Conservation (phyloP, 2,329 filamentous ascomycete species). For the Didymella sp. region DNA sequence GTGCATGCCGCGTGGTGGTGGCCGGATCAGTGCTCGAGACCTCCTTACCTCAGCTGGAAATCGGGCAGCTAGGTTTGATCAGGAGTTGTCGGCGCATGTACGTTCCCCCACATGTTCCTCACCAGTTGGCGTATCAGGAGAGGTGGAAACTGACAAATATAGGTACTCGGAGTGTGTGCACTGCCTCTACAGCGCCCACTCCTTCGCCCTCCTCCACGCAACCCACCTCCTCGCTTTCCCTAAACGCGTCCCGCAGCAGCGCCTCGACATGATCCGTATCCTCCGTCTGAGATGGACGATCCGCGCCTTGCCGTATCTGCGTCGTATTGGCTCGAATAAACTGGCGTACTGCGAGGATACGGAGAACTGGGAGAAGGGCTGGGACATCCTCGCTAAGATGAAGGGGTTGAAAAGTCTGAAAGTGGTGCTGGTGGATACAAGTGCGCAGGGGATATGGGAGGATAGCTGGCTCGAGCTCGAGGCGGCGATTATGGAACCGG, state of each 20-base stretch:
- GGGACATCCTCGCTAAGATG: conserved; percentile 40
- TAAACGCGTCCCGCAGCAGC: conserved; percentile 32
- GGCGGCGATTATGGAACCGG: conserved; percentile 30
- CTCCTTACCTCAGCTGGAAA: conserved; percentile 9
- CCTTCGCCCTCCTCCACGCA: conserved; percentile 44
- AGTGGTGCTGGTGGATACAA: conserved; percentile 41
- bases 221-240: conserved; percentile 47
- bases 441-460: conserved; percentile 40
- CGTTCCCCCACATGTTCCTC: background rate
- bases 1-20: conserved; percentile 40
- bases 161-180: conserved; percentile 45
- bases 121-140: background rate
- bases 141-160: background rate
- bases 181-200: conserved; percentile 39
- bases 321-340: conserved; percentile 26
- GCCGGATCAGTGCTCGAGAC: conserved; percentile 25
- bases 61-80: conserved; percentile 24
- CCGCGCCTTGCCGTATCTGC: conserved; percentile 43
- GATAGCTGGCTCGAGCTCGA: conserved; percentile 40
- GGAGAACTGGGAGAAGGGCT: conserved; percentile 41
- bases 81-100: conserved; percentile 41
- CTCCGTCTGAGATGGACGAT: conserved; percentile 45
- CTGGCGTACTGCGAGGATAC: conserved; percentile 48
- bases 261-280: conserved; percentile 37
- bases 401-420: conserved; percentile 33